Conservation (phyloP, 2,329 filamentous ascomycete genomes). For the Leptosphaerulina australis region DNA sequence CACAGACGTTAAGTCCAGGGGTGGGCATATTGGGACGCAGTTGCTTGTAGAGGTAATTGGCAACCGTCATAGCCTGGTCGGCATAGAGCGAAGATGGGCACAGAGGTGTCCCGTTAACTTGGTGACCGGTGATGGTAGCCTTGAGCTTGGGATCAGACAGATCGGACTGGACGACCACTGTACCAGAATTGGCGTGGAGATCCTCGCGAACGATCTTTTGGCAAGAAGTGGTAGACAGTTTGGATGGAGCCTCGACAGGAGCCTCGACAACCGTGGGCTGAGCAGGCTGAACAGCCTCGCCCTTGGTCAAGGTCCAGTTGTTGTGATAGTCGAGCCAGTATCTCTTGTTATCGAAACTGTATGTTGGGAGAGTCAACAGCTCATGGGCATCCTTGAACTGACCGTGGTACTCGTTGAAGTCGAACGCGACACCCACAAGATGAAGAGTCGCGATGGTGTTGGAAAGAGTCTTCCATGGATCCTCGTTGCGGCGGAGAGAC, state of each 20-base stretch:
- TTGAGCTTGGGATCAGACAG: constrained; percentile 68
- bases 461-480: constrained; percentile 68
- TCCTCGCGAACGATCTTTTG: constrained; percentile 69
- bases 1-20: constrained; percentile 67
- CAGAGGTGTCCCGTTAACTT: constrained; percentile 70
- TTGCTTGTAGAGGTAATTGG: constrained; percentile 71
- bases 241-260: constrained; percentile 54
- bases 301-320: constrained; percentile 75
- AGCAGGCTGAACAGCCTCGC: constrained; percentile 57
- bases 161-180: constrained; percentile 69
- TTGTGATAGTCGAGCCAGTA: constrained; percentile 76
- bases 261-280: constrained; percentile 47
- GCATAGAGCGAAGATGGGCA: constrained; percentile 69
- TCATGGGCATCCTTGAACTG: constrained; percentile 64
- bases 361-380: constrained; percentile 69
- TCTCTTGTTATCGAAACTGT: constrained; percentile 72
- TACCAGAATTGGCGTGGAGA: constrained; percentile 64
- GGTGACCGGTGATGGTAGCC: constrained; percentile 67
- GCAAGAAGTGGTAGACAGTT: constrained; percentile 68
- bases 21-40: constrained; percentile 62
- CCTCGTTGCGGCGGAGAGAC: constrained; percentile 67
- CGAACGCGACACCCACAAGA: constrained; percentile 65
- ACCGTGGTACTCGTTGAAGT: constrained; percentile 74
- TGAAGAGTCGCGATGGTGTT: constrained; percentile 65
- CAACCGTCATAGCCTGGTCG: constrained; percentile 69